These are phyloP conservation scores for Chrysosporium keratinophilum DNA, from an alignment of 2,329 filamentous ascomycete species.

Conservation along the genomic window DNA sequence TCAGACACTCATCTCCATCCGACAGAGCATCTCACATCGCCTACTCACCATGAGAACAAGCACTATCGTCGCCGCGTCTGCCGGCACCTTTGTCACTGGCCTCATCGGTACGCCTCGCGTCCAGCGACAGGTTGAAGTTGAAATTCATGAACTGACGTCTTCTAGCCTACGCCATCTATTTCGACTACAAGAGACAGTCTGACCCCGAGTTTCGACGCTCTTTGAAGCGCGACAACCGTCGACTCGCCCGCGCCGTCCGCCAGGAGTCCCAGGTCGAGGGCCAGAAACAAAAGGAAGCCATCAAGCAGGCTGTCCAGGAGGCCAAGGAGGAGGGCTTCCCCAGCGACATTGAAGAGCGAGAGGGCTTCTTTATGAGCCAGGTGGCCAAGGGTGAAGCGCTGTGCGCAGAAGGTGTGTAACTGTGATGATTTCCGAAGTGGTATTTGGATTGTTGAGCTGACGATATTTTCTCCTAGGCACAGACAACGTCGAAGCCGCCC, in stretches of 20 bases:
- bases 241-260: constrained; percentile 38
- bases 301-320: constrained; percentile 65
- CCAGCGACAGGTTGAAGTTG: not conserved
- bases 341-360: constrained; percentile 78
- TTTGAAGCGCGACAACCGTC: constrained; percentile 42
- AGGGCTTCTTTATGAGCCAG: constrained; percentile 93
- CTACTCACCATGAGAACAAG: constrained; percentile 43
- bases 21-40: constrained; percentile 15
- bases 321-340: constrained; percentile 91
- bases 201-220: constrained; percentile 53
- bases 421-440: not conserved
- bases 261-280: constrained; percentile 40
- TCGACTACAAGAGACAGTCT: constrained; percentile 54
- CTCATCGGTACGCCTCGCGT: constrained; percentile 38
- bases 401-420: constrained; percentile 64
- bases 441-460: not conserved
- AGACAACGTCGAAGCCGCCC: constrained; percentile 62
- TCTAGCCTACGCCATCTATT: constrained; percentile 54
- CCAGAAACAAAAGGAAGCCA: constrained; percentile 48
- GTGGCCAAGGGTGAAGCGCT: constrained; percentile 80
- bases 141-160: constrained; percentile 13
- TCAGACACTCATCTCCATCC: not conserved
- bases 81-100: constrained; percentile 49
- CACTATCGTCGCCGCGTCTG: constrained; percentile 48
- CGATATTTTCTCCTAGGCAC: constrained; percentile 23